Percentiles rank a stretch among this genome's conserved stretches.
Conservation (phyloP, 176 grass and related monocot genomes). For the Aegilops bicornis region DNA sequence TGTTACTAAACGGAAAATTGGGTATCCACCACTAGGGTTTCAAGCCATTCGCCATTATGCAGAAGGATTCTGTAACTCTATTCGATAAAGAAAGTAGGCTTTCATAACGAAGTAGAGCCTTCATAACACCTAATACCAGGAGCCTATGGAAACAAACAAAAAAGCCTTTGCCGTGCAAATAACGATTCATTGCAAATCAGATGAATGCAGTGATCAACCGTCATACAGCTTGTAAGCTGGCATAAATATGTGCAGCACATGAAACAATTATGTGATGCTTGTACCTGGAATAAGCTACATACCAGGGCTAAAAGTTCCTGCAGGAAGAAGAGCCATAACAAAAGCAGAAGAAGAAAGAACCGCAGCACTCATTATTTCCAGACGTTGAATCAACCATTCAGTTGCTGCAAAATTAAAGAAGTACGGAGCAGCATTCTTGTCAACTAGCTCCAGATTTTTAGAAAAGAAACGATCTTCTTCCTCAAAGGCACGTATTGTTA, state of each 20-base stretch:
- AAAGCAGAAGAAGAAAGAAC: conserved; percentile 78
- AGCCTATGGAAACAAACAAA: background rate
- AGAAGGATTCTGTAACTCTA: background rate
- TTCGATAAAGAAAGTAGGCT: background rate
- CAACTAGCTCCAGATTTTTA: conserved; percentile 68
- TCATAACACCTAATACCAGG: background rate
- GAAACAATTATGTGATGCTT: background rate
- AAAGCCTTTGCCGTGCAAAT: background rate
- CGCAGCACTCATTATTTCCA: conserved; percentile 77
- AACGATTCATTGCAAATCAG: background rate
- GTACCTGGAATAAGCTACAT: background rate
- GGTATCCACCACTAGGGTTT: background rate
- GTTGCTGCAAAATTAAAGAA: conserved; percentile 79
- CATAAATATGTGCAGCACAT: background rate
- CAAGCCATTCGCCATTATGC: background rate
- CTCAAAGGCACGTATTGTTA: conserved; percentile 80
- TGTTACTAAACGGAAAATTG: background rate
- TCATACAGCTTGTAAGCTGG: background rate
- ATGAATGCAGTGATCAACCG: background rate
- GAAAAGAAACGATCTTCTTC: conserved; percentile 87
- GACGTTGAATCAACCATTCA: conserved; percentile 85
- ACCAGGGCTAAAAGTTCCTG: conserved; percentile 83
- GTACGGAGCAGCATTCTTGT: conserved; percentile 84
- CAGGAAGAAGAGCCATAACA: conserved; percentile 78
- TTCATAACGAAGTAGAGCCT: background rate